Base-by-base conservation (phyloP, 2,329 filamentous ascomycete genomes). In the Sphaerulina vaccinii region DNA sequence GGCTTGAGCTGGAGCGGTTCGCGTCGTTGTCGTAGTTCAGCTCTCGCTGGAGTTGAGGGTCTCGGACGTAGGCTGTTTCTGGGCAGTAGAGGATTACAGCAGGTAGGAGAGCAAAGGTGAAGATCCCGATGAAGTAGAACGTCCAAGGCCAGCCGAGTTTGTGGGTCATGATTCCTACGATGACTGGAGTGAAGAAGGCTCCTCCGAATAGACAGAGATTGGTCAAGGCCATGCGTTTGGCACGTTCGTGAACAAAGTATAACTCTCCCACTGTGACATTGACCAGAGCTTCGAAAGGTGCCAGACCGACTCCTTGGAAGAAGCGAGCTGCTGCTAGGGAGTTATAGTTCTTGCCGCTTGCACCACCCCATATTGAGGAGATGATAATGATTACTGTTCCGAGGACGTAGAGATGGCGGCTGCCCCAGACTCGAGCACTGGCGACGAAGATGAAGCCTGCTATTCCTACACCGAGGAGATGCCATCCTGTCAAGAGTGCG, bases 221-320 rank as follows among this genome's bases (percentile, higher is more conserved):
- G 2, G 78, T 79, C 49, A 95, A 77, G 1, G 92, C 92, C 92
- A 96, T 96, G 50, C 91, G 82, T 61, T 86, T 82, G 24, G 91
- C 90, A 46, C 81, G 70, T 70, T 88, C 83, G 73, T 92, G 92
- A 21, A 96, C 90, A 69, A 85, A 93, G 71, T 92, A 96, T 45
- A 97, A 68, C 69, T 97, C 92, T 35, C 90, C 92, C 5, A 96
- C 88, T 42, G 84, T 86, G 0, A 89, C 89, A 70, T 95, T 96
- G 52, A 96, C 86, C 19, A 96, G 75, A 1, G 88, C 88, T 71
- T 97, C 92, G 60, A 93, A 96, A 0, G 92, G 91, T 7, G 90
- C 90, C 15, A 90, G 79, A 0, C 87, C 90, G 37, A 96, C 79
- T 16, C 92, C 92, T 70, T 96, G 92, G 51, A 95, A 81, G 45